Conservation (phyloP, 2,329 filamentous ascomycete species). For the Zasmidium citrigriseum region DNA sequence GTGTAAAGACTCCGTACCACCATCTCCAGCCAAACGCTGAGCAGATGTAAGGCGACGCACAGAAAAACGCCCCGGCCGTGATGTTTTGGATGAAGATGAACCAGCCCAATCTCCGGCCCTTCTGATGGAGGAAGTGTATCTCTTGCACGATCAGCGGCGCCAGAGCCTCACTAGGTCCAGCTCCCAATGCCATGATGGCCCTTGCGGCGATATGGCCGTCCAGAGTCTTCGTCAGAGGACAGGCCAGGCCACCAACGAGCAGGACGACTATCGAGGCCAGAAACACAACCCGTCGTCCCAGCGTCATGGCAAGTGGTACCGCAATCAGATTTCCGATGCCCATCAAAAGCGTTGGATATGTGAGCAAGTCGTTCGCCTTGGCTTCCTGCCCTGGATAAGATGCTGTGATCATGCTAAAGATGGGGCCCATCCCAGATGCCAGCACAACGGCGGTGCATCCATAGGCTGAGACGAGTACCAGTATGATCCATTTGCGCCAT, state of each 20-base stretch:
- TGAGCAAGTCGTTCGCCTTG: too few species aligned
- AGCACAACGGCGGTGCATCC: background rate
- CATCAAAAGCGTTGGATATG: conserved; percentile 38
- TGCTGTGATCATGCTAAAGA: background rate
- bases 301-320: conserved; percentile 37
- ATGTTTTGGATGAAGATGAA: conserved; percentile 45
- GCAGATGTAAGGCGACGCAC: conserved; percentile 47
- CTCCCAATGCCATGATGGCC: conserved; percentile 33
- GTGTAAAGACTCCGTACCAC: conserved; percentile 47
- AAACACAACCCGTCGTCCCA: conserved; percentile 37
- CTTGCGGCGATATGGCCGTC: conserved; percentile 32
- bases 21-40: conserved; percentile 42
- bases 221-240: conserved; percentile 24
- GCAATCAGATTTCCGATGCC: conserved; percentile 33
- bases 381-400: background rate
- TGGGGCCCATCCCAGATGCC: background rate
- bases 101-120: conserved; percentile 43
- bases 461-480: background rate
- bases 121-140: conserved; percentile 49
- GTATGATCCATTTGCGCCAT: background rate
- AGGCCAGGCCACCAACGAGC: conserved; percentile 29
- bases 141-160: conserved; percentile 37
- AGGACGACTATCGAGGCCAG: conserved; percentile 32
- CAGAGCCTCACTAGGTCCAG: conserved; percentile 26
- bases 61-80: conserved; percentile 39